Evolutionary conservation across 192 early-diverging fungal genomes (phyloP).

Genomic region (Umbelopsis ramanniana): DNA sequence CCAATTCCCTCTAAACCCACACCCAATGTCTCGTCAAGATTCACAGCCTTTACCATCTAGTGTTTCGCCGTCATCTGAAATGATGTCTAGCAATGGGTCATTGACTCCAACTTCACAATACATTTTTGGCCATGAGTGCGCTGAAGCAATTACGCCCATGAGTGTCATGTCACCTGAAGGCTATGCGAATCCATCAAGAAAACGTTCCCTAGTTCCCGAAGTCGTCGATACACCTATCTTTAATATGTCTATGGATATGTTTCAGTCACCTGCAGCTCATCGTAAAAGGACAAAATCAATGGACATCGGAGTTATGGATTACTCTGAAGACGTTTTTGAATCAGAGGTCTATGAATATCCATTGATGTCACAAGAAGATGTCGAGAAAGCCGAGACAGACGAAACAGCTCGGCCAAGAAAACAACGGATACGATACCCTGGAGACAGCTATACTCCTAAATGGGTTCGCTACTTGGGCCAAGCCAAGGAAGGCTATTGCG

Average conservation of each 20-base stretch:
- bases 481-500: slow-evolving; percentile 83
- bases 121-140: neutral
- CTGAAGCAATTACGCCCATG: neutral
- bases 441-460: slow-evolving; percentile 81
- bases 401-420: slow-evolving; percentile 59
- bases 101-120: neutral
- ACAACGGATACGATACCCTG: slow-evolving; percentile 71
- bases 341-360: slow-evolving; percentile 26
- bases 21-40: neutral
- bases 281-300: slow-evolving; percentile 23
- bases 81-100: slow-evolving; percentile 3
- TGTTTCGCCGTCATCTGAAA: slow-evolving; percentile 8
- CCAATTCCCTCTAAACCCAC: slow-evolving; percentile 8
- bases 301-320: slow-evolving; percentile 2
- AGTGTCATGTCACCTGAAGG: slow-evolving; percentile 7
- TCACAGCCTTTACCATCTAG: neutral
- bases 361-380: slow-evolving; percentile 38
- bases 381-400: slow-evolving; percentile 49
- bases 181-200: neutral
- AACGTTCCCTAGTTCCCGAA: slow-evolving; percentile 4
- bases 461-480: slow-evolving; percentile 79
- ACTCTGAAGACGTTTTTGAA: neutral
- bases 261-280: slow-evolving; percentile 14
- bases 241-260: slow-evolving; percentile 7
- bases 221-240: neutral